Base-by-base conservation (phyloP, 2,329 filamentous ascomycete genomes). In the Domatiomyces catenatus region DNA sequence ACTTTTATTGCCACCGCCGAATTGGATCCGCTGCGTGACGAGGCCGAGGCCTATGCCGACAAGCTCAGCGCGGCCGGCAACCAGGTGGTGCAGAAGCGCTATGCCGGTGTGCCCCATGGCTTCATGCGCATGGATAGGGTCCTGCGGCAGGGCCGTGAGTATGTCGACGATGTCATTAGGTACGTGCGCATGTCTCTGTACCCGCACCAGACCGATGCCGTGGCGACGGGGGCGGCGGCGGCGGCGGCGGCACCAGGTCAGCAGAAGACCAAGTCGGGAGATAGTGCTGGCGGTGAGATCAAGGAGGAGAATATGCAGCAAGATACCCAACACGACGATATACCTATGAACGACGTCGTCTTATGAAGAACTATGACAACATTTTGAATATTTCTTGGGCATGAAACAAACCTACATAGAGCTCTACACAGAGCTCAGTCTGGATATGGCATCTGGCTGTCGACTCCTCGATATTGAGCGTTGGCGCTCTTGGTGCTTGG, bases 111-210 rank as follows among this genome's bases (percentile, higher is more conserved):
- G 18, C 58, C 58, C 6, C 58, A 59, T 52, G 53, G 49, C 18
- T 59, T 59, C 44, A 58, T 59, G 58, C 56, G 58, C 28, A 56
- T 59, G 56, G 56, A 58, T 46, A 39, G 52, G 8, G 36, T 55
- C 8, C 50, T 59, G 18, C 48, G 49, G 45, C 58, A 59, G 49
- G 58, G 55, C 10, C 49, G 53, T 8, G 58, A 60, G 42, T 58
- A 60, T 50, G 55, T 59, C 17, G 50, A 56, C 26, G 58, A 60
- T 46, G 57, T 59, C n/a, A 60, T 39, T 12, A 39, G 32, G 32
- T 15, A 39, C 10, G 32, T 39, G 8, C 32, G 32, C 32, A 39
- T 39, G 32, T 39, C 10, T 39, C 12, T 39, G 32, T 39, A 39
- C 12, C 32, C 32, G 32, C 10, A 39, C 10, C 32, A 10, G 32